Conservation (phyloP, 108 stramenopile genomes). For the Cyclotella baltica region DNA sequence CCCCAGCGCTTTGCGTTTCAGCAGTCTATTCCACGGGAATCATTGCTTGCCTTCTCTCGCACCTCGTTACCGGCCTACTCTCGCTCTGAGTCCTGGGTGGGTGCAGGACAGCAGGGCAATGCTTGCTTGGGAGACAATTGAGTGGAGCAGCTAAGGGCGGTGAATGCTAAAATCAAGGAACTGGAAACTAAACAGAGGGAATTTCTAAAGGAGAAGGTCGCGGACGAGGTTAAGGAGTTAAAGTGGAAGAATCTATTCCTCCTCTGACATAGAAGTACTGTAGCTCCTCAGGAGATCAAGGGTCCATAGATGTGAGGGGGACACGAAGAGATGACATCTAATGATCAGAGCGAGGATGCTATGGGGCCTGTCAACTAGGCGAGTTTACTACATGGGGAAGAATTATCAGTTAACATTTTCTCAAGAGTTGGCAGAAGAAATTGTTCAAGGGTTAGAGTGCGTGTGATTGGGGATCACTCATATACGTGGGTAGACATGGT, state of each 20-base stretch:
- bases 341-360: background rate
- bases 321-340: background rate
- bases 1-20: background rate
- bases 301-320: background rate
- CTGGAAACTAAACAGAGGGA: background rate
- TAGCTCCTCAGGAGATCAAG: background rate
- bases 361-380: conserved; percentile 2
- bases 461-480: conserved; percentile 5
- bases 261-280: background rate
- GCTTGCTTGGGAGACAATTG: background rate
- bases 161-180: background rate
- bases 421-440: conserved; percentile 10
- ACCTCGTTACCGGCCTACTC: background rate
- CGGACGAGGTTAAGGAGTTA: no score
- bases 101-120: background rate
- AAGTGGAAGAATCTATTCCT: background rate
- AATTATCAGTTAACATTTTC: background rate
- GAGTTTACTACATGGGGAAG: background rate
- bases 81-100: background rate
- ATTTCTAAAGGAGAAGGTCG: background rate
- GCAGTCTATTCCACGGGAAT: background rate
- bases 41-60: background rate
- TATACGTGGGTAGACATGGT: background rate
- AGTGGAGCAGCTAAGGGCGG: background rate
- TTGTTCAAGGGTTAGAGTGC: background rate